Evolutionary conservation across 768 basidiomycete species (phyloP), one percentile per base, ranked within the genome.

Genomic region (Trametes meyenii): DNA sequence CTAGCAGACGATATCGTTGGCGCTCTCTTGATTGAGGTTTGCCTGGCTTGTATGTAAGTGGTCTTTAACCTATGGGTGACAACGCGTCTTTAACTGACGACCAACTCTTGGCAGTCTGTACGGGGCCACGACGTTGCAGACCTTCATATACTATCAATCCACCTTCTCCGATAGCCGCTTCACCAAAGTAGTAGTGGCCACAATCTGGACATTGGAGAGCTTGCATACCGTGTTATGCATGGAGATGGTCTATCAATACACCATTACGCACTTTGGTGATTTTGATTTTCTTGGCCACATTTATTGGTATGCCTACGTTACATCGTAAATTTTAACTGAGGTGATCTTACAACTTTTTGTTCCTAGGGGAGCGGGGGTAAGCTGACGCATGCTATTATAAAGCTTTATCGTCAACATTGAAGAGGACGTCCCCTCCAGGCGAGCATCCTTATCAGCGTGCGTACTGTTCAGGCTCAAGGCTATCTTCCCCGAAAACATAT

Each of bases 191-290:
- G 16, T 60, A 1, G 58, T 60, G 16, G 58, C 50, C 19, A 17
- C 51, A 3, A 42, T 60, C 7, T 60, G 58, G 58, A 40, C 19
- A 10, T 48, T 60, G 50, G 58, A 60, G 43, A 52, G 26, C 21
- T 6, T 60, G n/a, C 58, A 60, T 23, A 60, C 58, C 12, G 58
- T 50, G 21, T 36, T 52, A 17, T 60, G 50, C 19, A 60, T 60
- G 44, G 44, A 46, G 19, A n/a, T 60, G 26, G 51, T 52, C 33
- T 60, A 60, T 23, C 36, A 50, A 23, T 60, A 60, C 23, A 45
- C 58, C 23, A 36, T 60, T 7, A 46, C 23, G 5, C 50, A 60
- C 23, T 60, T 60, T 12, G 58, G 58, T 26, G 50, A 60, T 17
- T 53, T 46, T 16, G 58, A 60, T 21, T 60, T 53, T 44, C 42